Evolutionary conservation across 176 grass and related monocot genomes (phyloP).

Genomic region (Juncus effusus): DNA sequence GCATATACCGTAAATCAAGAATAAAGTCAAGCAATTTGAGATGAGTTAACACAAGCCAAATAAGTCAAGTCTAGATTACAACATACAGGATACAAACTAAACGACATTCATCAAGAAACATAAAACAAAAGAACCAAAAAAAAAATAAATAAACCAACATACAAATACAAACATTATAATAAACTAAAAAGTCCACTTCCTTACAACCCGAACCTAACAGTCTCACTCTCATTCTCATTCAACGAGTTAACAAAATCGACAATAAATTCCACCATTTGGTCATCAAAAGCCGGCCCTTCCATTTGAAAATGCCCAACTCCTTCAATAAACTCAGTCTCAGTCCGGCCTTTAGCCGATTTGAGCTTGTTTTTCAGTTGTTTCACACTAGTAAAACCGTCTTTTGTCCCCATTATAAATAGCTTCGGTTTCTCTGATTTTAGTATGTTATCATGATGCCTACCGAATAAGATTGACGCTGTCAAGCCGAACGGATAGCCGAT

Average conservation of each 20-base stretch:
- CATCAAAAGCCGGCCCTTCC: constrained; percentile 91
- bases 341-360: constrained; percentile 54
- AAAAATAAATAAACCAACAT: too few relatives aligned
- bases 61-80: too few relatives aligned
- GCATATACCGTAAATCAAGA: too few relatives aligned
- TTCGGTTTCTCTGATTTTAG: constrained; percentile 71
- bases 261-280: constrained; percentile 67
- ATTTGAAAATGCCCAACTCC: constrained; percentile 87
- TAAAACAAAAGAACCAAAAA: too few relatives aligned
- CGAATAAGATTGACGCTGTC: constrained; percentile 78
- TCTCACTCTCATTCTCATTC: constrained; percentile 31
- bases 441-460: constrained; percentile 81
- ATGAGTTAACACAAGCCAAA: too few relatives aligned
- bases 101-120: too few relatives aligned
- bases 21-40: too few relatives aligned
- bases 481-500: constrained; percentile 86
- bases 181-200: not conserved
- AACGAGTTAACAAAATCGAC: constrained; percentile 63
- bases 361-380: constrained; percentile 88
- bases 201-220: constrained; percentile 1
- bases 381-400: constrained; percentile 90
- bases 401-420: constrained; percentile 90
- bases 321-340: constrained; percentile 81
- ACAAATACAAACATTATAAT: not conserved
- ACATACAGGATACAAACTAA: too few relatives aligned